These are phyloP conservation scores for Gnomoniopsis sp. DNA, from an alignment of 2,329 filamentous ascomycete genomes.

Conservation along the genomic window DNA sequence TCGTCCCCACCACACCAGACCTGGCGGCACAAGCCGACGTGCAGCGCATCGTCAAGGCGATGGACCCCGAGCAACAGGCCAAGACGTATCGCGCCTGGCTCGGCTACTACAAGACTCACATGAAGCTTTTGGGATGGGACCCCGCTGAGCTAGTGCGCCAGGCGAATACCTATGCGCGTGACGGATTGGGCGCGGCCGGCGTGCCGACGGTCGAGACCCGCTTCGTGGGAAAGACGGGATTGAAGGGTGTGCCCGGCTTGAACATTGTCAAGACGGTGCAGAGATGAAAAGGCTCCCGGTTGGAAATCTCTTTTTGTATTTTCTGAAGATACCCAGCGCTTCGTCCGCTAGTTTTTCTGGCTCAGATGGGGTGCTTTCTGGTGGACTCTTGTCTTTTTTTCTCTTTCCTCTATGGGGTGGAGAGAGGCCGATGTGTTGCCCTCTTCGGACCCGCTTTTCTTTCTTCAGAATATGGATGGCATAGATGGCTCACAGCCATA, in stretches of 20 bases:
- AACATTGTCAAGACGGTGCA: slow-evolving; percentile 40
- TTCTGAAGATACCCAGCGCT: no score
- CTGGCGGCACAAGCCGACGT: slow-evolving; percentile 40
- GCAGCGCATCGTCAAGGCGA: slow-evolving; percentile 29
- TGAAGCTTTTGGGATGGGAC: slow-evolving; percentile 42
- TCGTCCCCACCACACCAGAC: slow-evolving; percentile 44
- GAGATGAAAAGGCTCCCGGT: background rate
- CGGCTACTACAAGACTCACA: slow-evolving; percentile 51
- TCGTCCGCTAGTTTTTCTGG: no score
- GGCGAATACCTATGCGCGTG: slow-evolving; percentile 47
- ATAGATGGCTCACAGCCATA: no score
- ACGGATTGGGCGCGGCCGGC: slow-evolving; percentile 44
- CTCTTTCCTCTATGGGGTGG: no score
- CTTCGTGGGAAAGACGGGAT: slow-evolving; percentile 54
- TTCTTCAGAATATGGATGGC: no score
- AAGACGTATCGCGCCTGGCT: slow-evolving; percentile 57
- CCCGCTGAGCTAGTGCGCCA: slow-evolving; percentile 44
- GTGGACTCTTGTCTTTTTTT: no score
- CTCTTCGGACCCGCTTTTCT: no score
- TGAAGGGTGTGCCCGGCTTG: slow-evolving; percentile 49
- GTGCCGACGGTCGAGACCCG: slow-evolving; percentile 44
- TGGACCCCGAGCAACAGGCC: slow-evolving; percentile 42
- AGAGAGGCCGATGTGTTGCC: no score
- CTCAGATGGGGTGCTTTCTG: no score
- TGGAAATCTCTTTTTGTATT: no score